phyloP scores from a whole-genome alignment of 2,329 filamentous ascomycete species.

The Aspergillus sp. region DNA sequence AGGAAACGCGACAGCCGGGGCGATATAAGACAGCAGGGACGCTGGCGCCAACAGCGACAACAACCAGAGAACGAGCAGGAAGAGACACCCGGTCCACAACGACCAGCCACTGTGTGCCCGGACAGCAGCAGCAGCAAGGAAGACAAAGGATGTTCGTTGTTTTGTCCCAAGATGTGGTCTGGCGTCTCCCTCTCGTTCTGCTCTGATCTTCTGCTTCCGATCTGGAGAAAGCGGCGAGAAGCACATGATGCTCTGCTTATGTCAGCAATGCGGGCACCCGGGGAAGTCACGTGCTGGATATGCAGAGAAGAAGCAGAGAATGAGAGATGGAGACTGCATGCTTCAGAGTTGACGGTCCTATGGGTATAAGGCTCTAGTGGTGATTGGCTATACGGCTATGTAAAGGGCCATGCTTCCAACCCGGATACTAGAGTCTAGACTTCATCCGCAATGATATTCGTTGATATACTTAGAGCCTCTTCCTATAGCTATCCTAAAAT shows the following conservation, averaged over 20 bases:
- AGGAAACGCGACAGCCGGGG: neutral
- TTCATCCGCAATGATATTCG: too few relatives aligned
- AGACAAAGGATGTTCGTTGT: neutral
- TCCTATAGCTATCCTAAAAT: too few relatives aligned
- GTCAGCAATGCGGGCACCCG: neutral
- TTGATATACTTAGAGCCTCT: too few relatives aligned
- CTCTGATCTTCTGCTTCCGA: neutral
- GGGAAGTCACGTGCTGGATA: neutral
- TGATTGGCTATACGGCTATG: too few relatives aligned
- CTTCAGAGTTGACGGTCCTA: too few relatives aligned
- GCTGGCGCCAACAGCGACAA: conserved; percentile 4
- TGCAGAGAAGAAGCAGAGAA: neutral
- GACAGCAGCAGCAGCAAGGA: neutral
- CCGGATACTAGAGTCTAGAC: too few relatives aligned
- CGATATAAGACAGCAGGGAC: conserved; percentile 4
- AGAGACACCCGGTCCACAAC: conserved; percentile 9
- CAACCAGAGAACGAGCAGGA: conserved; percentile 4
- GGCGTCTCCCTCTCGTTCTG: neutral
- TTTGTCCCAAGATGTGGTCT: too few relatives aligned
- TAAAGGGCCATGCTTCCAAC: too few relatives aligned
- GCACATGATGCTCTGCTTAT: neutral
- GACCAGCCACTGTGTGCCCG: conserved; percentile 7
- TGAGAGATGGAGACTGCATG: too few relatives aligned
- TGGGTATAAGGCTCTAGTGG: too few relatives aligned
- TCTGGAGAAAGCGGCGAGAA: neutral